Evolutionary conservation across 2,329 filamentous ascomycete species (phyloP), one percentile per base, ranked within the genome.

Genomic region (Aureobasidium sp.): DNA sequence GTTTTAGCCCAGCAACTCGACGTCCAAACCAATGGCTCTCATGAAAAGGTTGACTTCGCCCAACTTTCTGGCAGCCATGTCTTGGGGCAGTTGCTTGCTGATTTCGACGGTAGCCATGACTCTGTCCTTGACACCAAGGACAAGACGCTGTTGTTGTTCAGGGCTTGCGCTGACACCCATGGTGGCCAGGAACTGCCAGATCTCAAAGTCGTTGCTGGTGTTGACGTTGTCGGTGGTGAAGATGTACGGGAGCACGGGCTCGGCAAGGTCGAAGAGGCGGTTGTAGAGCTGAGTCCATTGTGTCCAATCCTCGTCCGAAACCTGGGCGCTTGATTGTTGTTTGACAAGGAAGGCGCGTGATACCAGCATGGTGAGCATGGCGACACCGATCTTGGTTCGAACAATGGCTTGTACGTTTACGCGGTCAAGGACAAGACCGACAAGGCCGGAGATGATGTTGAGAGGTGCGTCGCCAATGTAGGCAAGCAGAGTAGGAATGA

Each of bases 31-130:
- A 74, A 99, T 96, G 60, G 93, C 94, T 69, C 91, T 88, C 92
- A 99, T 96, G 74, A 99, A 99, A 60, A 99, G 78, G 72, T 99
- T 99, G 66, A 99, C 94, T 70, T 96, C 96, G 61, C 88, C 87
- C 61, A 96, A 79, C 62, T 93, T 86, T 71, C 90, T 86, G 62
- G 85, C 85, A 13, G 89, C 86, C 85, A 97, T 90, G 61, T 94
- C 88, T 17, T 86, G 81, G 19, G 94, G 93, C 35, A 99, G 79
- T 1, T 90, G 93, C 80, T 96, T 96, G 68, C 90, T 88, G 57
- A 95, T 84, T 31, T 83, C 79, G 11, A 99, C 90, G 0, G 94
- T 97, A 71, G 96, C 92, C 84, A 97, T 95, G 62, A 99, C 94
- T 58, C 93, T 87, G 69, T 99, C 94, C 82, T 97, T 99, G 67